Conservation (phyloP, 2,329 filamentous ascomycete species). For the Acephala macrosclerotiorum region DNA sequence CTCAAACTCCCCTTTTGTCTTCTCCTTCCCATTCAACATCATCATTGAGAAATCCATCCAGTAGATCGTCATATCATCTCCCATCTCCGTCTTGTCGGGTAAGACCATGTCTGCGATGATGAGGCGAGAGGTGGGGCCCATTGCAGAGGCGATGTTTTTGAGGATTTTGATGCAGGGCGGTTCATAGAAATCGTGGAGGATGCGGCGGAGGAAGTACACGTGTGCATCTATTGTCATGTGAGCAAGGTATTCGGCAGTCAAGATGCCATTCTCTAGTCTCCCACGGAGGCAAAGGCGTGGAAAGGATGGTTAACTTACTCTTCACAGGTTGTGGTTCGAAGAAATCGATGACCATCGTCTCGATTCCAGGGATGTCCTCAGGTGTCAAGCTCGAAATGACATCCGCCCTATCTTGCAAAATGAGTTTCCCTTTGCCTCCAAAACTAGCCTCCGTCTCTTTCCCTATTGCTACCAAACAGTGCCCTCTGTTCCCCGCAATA, state of each 20-base stretch:
- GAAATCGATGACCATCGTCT: conserved; percentile 40
- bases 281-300: background rate
- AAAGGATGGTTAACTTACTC: conserved; percentile 2
- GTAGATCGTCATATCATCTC: conserved; percentile 40
- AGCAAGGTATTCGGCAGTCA: background rate
- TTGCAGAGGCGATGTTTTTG: conserved; percentile 36
- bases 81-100: conserved; percentile 34
- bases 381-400: conserved; percentile 16
- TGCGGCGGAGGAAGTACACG: conserved; percentile 39
- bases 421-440: conserved; percentile 10
- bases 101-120: conserved; percentile 40
- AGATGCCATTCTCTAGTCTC: background rate
- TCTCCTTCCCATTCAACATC: conserved; percentile 41
- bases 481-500: background rate
- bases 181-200: conserved; percentile 45
- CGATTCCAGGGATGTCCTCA: conserved; percentile 26
- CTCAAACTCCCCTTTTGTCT: conserved; percentile 35
- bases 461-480: background rate
- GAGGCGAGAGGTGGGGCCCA: conserved; percentile 39
- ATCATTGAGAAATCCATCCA: conserved; percentile 41
- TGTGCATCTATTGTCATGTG: conserved; percentile 33
- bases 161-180: conserved; percentile 33
- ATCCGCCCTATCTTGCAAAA: conserved; percentile 22
- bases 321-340: conserved; percentile 39
- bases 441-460: background rate